Base-by-base conservation (phyloP, 2,329 filamentous ascomycete genomes). In the Saccharata proteae region DNA sequence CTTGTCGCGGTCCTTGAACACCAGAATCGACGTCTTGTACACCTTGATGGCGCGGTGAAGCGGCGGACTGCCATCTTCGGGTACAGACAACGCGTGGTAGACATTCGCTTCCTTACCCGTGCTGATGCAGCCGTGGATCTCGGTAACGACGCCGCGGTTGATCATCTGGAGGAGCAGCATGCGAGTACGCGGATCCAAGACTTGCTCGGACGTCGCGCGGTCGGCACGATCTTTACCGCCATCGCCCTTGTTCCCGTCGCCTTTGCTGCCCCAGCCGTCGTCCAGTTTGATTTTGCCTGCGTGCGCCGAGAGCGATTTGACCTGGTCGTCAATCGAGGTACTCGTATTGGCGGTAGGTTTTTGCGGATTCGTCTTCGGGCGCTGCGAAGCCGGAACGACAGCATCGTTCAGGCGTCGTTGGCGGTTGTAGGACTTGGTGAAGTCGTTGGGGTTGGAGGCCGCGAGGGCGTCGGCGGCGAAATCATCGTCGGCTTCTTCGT, bases 101-200 rank as follows among this genome's bases (percentile, higher is more conserved):
- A 98, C 90, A 54, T 98, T 98, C 38, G 90, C 90, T 58, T 98
- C 90, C 55, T 98, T 98, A 34, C 90, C 90, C 0, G 90, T 98
- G 38, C 84, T 93, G 44, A 98, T 71, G 51, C 90, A 90, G 27
- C 92, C 90, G 53, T 98, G 85, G 30, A 98, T 78, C 56, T 94
- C 86, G 35, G 79, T 82, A 29, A 98, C 77, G 40, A 88, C 67
- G 38, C 84, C 80, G 19, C 84, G 76, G 56, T 96, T 94, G 63
- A 96, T 88, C 71, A 98, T 84, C 61, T 94, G 84, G 41, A 94
- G 67, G 32, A 98, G 65, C 38, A 98, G 86, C 83, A 94, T 93
- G 43, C 86, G 80, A 10, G 90, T 98, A 32, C 85, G 72, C 40
- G 85, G 83, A 58, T 98, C 90, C 38, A 98, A 64, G 29, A 98